These are phyloP conservation scores for Collybia nuda DNA, from an alignment of 768 basidiomycete genomes.

Conservation along the genomic window DNA sequence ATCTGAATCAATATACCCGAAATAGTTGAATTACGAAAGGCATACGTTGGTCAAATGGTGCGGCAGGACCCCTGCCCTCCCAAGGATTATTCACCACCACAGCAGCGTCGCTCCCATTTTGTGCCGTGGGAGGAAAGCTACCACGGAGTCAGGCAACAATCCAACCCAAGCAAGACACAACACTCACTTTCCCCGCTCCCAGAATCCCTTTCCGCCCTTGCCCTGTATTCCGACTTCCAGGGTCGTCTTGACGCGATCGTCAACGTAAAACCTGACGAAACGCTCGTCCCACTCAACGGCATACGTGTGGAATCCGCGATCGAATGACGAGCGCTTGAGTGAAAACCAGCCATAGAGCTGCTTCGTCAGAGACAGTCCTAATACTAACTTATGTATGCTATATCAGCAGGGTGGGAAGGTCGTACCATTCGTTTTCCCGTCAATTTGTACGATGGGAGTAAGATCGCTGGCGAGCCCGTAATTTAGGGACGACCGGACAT, in stretches of 20 bases:
- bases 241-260: constrained; percentile 64
- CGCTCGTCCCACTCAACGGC: constrained; percentile 73
- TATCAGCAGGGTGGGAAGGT: neutral
- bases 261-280: constrained; percentile 77
- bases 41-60: constrained; percentile 82
- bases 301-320: constrained; percentile 68
- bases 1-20: constrained; percentile 10
- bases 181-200: constrained; percentile 49
- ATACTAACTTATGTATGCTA: neutral
- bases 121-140: constrained; percentile 60
- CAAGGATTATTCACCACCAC: constrained; percentile 68
- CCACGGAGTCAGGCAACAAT: constrained; percentile 11
- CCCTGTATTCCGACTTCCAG: constrained; percentile 57
- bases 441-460: constrained; percentile 8
- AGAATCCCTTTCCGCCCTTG: constrained; percentile 54
- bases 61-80: constrained; percentile 52
- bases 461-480: constrained; percentile 51
- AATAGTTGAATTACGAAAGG: no score
- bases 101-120: constrained; percentile 57
- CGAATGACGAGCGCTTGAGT: constrained; percentile 49
- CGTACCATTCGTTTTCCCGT: constrained; percentile 2
- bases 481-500: constrained; percentile 59
- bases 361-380: constrained; percentile 13
- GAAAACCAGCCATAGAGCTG: constrained; percentile 50
- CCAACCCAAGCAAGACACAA: constrained; percentile 48